Evolutionary conservation across 1,284 basidiomycete species (phyloP), one percentile per base, ranked within the genome.

Genomic region (Pyrrhoderma lamaoense): DNA sequence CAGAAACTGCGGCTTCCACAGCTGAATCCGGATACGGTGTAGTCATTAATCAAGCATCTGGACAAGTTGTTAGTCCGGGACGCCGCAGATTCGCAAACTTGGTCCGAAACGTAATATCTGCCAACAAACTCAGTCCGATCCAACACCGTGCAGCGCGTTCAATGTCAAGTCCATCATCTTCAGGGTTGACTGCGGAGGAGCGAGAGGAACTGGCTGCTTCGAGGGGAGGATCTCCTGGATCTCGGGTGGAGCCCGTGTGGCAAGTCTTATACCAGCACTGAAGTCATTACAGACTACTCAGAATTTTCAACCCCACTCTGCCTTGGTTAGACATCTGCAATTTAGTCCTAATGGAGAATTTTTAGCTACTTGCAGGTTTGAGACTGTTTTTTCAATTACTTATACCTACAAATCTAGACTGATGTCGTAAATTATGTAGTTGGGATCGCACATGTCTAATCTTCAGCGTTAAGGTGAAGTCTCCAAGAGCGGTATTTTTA

Each of bases 361-460:
- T 58, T 62, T 87, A 56, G 83, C 82, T 1, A 86, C 83, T 2
- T 81, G 80, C n/a, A 82, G 80, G 80, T 81, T 8, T 14, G 23
- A 43, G 46, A 63, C 27, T 18, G 23, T 47, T 11, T 31, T 31
- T 31, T 31, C n/a, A n/a, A n/a, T n/a, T n/a, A n/a, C n/a, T n/a
- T n/a, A n/a, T n/a, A n/a, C n/a, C n/a, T n/a, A n/a, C n/a, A n/a
- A n/a, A 25, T 21, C 34, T 3, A 27, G 37, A 22, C 18, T 14
- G 14, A 22, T 16, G 19, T 25, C 13, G 16, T 3, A 22, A 54
- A 40, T 18, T 51, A 8, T 4, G 3, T 52, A 87, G 85, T 58
- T 89, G 86, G 87, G 85, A 89, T 62, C 70, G 79, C 54, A 89
- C 85, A 0, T 82, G 82, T 0, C 72, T 83, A 19, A 80, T 89